Conservation (phyloP, 352 stramenopile species). For the Phytophthora pinifolia region DNA sequence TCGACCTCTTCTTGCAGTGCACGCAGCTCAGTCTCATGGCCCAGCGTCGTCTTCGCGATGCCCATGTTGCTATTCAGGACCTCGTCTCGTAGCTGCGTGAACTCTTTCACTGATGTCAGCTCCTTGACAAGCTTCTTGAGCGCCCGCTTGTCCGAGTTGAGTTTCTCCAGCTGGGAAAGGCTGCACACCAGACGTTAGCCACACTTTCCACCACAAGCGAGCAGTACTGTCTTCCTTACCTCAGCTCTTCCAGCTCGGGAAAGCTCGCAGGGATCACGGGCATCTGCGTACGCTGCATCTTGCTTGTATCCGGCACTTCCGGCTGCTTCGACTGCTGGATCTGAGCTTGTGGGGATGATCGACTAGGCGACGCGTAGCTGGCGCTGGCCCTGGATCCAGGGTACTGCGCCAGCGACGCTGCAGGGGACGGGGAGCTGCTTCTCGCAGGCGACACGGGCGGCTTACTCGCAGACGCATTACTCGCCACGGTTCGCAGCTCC, state of each 20-base stretch:
- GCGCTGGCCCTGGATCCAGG: constrained; percentile 22
- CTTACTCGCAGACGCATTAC: constrained; percentile 18
- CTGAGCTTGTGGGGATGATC: constrained; percentile 33
- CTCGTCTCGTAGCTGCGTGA: constrained; percentile 70
- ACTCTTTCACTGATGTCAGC: constrained; percentile 63
- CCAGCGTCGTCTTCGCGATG: constrained; percentile 70
- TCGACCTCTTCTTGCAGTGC: constrained; percentile 56
- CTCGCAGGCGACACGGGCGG: constrained; percentile 24
- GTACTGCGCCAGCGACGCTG: constrained; percentile 23
- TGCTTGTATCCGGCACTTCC: constrained; percentile 31
- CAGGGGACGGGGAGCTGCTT: constrained; percentile 19
- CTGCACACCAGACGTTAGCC: constrained; percentile 11
- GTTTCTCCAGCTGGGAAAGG: constrained; percentile 60
- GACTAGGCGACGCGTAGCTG: constrained; percentile 32
- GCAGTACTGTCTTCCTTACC: constrained; percentile 35
- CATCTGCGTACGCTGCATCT: constrained; percentile 71
- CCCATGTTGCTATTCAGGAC: constrained; percentile 79
- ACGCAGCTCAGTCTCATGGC: constrained; percentile 51
- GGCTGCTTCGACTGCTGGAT: constrained; percentile 36
- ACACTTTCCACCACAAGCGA: no score
- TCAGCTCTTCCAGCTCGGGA: constrained; percentile 73
- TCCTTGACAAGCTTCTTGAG: constrained; percentile 68
- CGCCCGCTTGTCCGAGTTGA: constrained; percentile 57
- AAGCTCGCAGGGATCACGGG: constrained; percentile 74
- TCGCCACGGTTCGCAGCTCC: constrained; percentile 42